phyloP scores from a whole-genome alignment of 805 yeast species.

The Teunomyces stri region DNA sequence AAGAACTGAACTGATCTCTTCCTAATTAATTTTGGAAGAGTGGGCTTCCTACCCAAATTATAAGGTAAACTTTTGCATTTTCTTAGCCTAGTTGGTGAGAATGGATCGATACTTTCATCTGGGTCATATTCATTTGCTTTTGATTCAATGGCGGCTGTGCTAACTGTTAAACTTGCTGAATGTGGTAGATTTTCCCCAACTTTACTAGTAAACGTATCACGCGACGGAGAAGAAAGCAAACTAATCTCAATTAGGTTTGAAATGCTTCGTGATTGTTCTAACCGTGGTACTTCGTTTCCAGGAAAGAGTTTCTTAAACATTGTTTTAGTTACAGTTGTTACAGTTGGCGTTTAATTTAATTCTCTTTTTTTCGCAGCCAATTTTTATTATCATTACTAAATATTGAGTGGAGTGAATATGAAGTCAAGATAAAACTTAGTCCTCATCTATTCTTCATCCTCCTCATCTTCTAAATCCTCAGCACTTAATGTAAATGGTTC shows the following conservation, averaged over 20 bases:
- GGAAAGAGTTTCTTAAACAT: neutral
- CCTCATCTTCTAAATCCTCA: slow-evolving; percentile 46
- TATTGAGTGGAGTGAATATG: neutral
- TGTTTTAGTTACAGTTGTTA: neutral
- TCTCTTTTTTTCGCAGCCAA: slow-evolving; percentile 2
- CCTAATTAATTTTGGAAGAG: neutral
- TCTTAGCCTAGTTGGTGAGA: slow-evolving; percentile 8
- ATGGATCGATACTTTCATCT: slow-evolving; percentile 13
- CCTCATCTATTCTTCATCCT: slow-evolving; percentile 5
- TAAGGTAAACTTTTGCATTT: slow-evolving; percentile 10
- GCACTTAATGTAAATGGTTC: slow-evolving; percentile 66
- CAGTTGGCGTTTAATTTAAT: neutral
- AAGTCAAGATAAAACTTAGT: neutral
- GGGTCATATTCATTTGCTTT: slow-evolving; percentile 1
- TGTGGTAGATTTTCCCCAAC: neutral
- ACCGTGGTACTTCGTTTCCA: neutral
- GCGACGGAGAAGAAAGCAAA: neutral
- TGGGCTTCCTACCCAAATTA: neutral
- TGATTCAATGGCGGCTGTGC: neutral
- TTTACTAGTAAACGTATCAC: neutral
- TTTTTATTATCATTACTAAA: neutral
- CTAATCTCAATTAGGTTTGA: neutral
- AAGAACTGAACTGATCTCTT: slow-evolving; percentile 8
- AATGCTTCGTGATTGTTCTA: neutral
- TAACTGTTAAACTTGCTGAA: neutral